Evolutionary conservation across 805 yeast genomes (phyloP).

Genomic region (Candida ulmi): DNA sequence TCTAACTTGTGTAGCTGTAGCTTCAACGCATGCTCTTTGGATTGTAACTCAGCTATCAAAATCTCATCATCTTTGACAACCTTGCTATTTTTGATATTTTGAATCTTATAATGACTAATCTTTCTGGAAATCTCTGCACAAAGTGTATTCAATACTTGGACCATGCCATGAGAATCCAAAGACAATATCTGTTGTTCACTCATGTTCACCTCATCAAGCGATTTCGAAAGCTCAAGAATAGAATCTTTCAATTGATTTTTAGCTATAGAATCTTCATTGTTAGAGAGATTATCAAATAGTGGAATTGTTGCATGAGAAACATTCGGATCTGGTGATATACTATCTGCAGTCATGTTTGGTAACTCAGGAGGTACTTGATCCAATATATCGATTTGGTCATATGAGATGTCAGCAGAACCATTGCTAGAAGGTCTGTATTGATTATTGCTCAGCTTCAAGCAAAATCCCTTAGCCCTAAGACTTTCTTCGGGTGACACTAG

Average conservation of each 20-base stretch:
- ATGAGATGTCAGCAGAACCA: conserved; percentile 14
- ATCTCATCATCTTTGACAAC: not conserved
- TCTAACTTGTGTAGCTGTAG: not conserved
- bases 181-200: not conserved
- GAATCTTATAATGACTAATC: not conserved
- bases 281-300: conserved; percentile 1
- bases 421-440: not conserved
- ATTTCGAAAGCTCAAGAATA: not conserved
- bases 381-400: conserved; percentile 20
- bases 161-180: not conserved
- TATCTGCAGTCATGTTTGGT: conserved; percentile 3
- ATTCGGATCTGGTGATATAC: too few relatives aligned
- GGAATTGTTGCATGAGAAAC: too few relatives aligned
- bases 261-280: not conserved
- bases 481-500: not conserved
- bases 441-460: conserved; percentile 1
- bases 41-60: not conserved
- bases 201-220: not conserved
- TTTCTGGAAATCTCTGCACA: not conserved
- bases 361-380: conserved; percentile 17
- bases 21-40: not conserved
- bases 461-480: conserved; percentile 1
- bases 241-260: not conserved
- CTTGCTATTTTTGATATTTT: not conserved
- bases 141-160: not conserved